Percentiles rank a stretch among this genome's conserved stretches.
Conservation (phyloP, 2,329 filamentous ascomycete species). For the Massarina eburnea region DNA sequence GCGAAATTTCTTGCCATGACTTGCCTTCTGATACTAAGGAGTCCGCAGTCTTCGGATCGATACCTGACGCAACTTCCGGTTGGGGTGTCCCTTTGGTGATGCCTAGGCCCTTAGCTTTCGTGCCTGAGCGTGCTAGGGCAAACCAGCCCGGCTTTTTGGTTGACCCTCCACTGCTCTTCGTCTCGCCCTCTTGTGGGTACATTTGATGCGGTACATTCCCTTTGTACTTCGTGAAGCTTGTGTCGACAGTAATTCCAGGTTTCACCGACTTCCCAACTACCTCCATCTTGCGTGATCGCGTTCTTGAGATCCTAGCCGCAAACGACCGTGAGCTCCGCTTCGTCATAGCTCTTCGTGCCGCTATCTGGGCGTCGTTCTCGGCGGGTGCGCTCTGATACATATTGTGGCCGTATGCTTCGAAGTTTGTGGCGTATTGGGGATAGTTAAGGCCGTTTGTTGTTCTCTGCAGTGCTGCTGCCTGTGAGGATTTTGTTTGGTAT, state of each 20-base stretch:
- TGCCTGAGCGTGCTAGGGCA: constrained; percentile 27
- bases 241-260: constrained; percentile 68
- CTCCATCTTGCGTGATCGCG: constrained; percentile 63
- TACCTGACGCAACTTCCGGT: constrained; percentile 15
- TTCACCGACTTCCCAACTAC: constrained; percentile 60
- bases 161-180: constrained; percentile 20
- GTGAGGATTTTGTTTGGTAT: constrained; percentile 11
- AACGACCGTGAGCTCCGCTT: constrained; percentile 38
- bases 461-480: constrained; percentile 12
- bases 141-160: constrained; percentile 35
- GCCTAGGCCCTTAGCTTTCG: constrained; percentile 35
- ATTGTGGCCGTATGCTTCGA: constrained; percentile 8
- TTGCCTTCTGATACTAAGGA: constrained; percentile 32
- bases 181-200: constrained; percentile 38
- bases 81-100: constrained; percentile 40
- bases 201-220: constrained; percentile 51
- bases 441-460: constrained; percentile 12
- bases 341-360: constrained; percentile 28
- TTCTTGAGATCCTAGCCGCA: constrained; percentile 39
- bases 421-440: constrained; percentile 6
- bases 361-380: constrained; percentile 29
- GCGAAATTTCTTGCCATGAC: constrained; percentile 59
- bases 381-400: constrained; percentile 19
- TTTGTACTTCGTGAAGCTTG: constrained; percentile 60
- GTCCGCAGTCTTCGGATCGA: constrained; percentile 31